Percentiles rank a stretch among this genome's conserved stretches.
These are phyloP conservation scores for Cucurbitaria berberidis DNA, from an alignment of 2,329 filamentous ascomycete genomes.

Conservation along the genomic window DNA sequence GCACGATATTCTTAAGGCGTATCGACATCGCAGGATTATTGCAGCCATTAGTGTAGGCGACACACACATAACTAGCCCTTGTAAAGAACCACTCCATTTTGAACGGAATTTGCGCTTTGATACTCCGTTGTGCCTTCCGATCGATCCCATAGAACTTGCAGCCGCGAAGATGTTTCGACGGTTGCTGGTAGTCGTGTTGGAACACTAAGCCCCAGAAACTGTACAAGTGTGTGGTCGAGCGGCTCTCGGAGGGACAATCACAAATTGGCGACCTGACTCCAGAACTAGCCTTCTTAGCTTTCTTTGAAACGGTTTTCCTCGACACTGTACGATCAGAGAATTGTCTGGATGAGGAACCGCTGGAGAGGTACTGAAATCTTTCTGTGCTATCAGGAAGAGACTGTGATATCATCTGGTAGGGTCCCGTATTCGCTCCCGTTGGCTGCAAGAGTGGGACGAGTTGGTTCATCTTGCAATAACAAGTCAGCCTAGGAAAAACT, in stretches of 20 bases:
- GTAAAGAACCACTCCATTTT: not conserved
- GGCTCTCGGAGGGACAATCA: not conserved
- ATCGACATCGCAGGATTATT: not conserved
- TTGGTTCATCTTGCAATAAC: not conserved
- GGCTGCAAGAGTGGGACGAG: not conserved
- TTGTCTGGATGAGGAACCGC: not conserved
- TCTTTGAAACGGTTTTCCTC: not conserved
- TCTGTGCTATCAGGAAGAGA: not conserved
- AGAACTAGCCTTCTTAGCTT: not conserved
- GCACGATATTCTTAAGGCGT: not conserved
- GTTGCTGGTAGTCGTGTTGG: not conserved
- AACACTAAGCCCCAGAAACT: not conserved
- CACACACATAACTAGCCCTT: not conserved
- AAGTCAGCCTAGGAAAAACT: not conserved
- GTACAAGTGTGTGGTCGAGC: not conserved
- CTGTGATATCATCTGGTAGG: not conserved
- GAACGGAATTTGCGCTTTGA: not conserved
- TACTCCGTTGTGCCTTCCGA: not conserved
- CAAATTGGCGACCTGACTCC: not conserved
- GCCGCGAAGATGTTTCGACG: not conserved
- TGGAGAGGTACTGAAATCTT: not conserved
- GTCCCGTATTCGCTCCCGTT: not conserved
- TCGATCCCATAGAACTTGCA: not conserved
- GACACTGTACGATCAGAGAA: not conserved
- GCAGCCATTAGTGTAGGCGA: not conserved